phyloP scores from a whole-genome alignment of 2,329 filamentous ascomycete genomes.

The Curvularia spicifera region DNA sequence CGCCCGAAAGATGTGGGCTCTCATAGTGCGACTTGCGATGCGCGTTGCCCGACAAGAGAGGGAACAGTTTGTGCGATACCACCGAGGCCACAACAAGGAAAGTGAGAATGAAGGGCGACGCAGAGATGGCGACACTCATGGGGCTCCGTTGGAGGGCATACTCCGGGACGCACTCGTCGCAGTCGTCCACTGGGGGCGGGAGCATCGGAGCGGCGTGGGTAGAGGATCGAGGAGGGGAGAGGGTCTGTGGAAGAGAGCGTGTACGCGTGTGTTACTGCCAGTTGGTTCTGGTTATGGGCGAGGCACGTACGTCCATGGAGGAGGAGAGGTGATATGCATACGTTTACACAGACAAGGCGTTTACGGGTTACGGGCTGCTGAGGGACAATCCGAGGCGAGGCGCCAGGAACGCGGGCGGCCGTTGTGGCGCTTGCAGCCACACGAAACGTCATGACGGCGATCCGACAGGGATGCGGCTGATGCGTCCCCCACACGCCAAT shows the following conservation, averaged over 20 bases:
- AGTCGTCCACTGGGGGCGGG: slow-evolving; percentile 54
- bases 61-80: slow-evolving; percentile 73
- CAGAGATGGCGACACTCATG: slow-evolving; percentile 64
- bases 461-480: slow-evolving; percentile 19
- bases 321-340: slow-evolving; percentile 21
- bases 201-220: slow-evolving; percentile 35
- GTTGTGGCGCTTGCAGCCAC: slow-evolving; percentile 24
- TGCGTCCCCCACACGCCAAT: not conserved
- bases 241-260: slow-evolving; percentile 2
- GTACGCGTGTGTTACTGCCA: slow-evolving; percentile 22
- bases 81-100: slow-evolving; percentile 69
- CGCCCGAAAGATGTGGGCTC: slow-evolving; percentile 63
- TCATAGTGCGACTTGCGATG: slow-evolving; percentile 68
- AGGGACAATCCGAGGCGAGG: slow-evolving; percentile 13
- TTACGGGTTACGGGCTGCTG: slow-evolving; percentile 9
- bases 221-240: slow-evolving; percentile 5
- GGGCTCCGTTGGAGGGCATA: slow-evolving; percentile 52
- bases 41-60: slow-evolving; percentile 66
- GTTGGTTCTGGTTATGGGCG: slow-evolving; percentile 23
- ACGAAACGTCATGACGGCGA: slow-evolving; percentile 33
- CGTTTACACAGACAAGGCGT: slow-evolving; percentile 13
- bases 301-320: slow-evolving; percentile 36
- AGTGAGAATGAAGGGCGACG: slow-evolving; percentile 72
- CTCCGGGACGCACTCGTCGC: slow-evolving; percentile 65
- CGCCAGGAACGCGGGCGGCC: slow-evolving; percentile 27